Base-by-base conservation (phyloP, 306 rosid species). In the Gleditsia sinensis region DNA sequence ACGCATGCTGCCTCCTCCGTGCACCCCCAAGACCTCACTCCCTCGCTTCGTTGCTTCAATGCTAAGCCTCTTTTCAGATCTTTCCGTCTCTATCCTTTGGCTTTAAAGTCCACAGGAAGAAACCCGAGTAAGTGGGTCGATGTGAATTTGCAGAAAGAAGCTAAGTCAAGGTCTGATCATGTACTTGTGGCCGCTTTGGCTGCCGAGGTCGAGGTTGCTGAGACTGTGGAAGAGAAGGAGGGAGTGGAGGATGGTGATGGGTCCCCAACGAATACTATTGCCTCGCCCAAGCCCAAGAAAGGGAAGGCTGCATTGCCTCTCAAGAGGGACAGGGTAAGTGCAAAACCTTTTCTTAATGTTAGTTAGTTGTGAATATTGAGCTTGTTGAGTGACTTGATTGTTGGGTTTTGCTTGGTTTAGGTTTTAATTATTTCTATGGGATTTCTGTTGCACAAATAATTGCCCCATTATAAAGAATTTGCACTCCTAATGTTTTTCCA, bases 271-370 rank as follows among this genome's bases (percentile, higher is more conserved):
- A 25, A 8, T 14, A 10, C 85, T 3, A 72, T 67, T 58, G 2
- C 71, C 28, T 20, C 78, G 16, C 49, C 83, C 6, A 94, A 92
- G 71, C 98, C 97, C 8, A 92, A 88, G 86, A 90, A 81, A 53
- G 99, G 98, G 43, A 94, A 94, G 74, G 93, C 97, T 34, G 98
- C 99, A 59, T 85, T 94, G 84, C 92, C 67, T 66, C 91, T 94
- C 64, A 92, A 92, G 88, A 87, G 96, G 68, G 99, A 94, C 6
- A 87, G 98, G 82, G 99, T 94, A 82, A 72, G 83, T 48, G 40
- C 11, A 2, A 24, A 74, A 27, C 45, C 69, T 30, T 64, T 0
- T 45, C 40, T 8, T 72, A 19, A 63, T 39, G 32, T 34, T 68
- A 33, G 51, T 83, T 54, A 24, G 0, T 5, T 69, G 32, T 48